Evolutionary conservation across 2,329 filamentous ascomycete species (phyloP).

Genomic region (Laburnicola sp.): DNA sequence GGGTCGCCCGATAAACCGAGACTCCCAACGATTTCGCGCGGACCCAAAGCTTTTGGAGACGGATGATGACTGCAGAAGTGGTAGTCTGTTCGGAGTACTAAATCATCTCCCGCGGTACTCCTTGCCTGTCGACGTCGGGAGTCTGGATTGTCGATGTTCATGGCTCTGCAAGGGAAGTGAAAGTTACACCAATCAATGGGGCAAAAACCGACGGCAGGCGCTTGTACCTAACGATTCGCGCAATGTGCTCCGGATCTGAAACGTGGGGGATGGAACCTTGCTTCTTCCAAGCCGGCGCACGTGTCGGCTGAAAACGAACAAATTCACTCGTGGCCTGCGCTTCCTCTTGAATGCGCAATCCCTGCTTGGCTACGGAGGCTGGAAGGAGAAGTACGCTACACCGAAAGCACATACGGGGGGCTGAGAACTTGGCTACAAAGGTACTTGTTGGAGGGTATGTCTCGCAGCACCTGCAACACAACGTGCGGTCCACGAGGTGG

Average conservation of each 20-base stretch:
- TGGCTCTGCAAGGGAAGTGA: too few species aligned
- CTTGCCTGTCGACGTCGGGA: constrained; percentile 10
- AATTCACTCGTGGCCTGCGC: background rate
- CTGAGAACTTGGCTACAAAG: too few species aligned
- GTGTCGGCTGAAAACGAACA: constrained; percentile 19
- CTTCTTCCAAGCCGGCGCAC: constrained; percentile 15
- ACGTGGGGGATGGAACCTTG: constrained; percentile 20
- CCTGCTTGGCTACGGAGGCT: constrained; percentile 27
- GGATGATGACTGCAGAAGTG: constrained; percentile 24
- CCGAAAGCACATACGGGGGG: too few species aligned
- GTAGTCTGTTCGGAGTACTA: constrained; percentile 16
- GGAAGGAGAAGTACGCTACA: background rate
- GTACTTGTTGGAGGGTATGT: too few species aligned
- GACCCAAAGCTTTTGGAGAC: constrained; percentile 15
- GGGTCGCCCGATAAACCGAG: constrained; percentile 15
- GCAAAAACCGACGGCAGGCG: background rate
- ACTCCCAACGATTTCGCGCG: constrained; percentile 11
- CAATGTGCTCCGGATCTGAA: constrained; percentile 16
- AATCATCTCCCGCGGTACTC: too few species aligned
- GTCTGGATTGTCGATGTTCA: too few species aligned
- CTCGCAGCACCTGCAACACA: too few species aligned
- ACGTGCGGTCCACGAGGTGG: too few species aligned
- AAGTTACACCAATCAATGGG: background rate
- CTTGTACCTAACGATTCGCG: constrained; percentile 5
- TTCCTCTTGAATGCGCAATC: constrained; percentile 24